Conservation (phyloP, 805 yeast species). For the Phaffomyces thermotolerans region DNA sequence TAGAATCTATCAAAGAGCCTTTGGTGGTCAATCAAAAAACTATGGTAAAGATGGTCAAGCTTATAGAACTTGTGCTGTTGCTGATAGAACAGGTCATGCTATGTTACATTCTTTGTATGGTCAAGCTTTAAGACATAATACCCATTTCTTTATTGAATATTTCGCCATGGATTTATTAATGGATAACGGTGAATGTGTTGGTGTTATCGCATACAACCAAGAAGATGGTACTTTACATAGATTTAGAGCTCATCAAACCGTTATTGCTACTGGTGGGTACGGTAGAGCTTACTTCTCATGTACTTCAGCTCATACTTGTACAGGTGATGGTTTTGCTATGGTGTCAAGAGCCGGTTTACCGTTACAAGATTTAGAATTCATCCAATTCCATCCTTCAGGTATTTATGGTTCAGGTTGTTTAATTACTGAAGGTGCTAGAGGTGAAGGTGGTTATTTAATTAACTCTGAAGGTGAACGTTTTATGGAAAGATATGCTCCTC, state of each 20-base stretch:
- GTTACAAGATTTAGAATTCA: slow-evolving; percentile 92
- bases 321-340: slow-evolving; percentile 99
- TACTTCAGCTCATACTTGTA: slow-evolving; percentile 99
- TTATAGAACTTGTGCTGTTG: slow-evolving; percentile 98
- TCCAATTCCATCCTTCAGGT: slow-evolving; percentile 99
- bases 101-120: slow-evolving; percentile 93
- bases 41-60: slow-evolving; percentile 99
- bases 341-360: slow-evolving; percentile 98
- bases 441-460: slow-evolving; percentile 97
- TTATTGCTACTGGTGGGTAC: slow-evolving; percentile 97
- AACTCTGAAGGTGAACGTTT: slow-evolving; percentile 98
- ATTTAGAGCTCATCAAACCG: slow-evolving; percentile 94
- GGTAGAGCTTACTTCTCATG: slow-evolving; percentile 98
- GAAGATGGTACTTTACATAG: slow-evolving; percentile 98
- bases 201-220: slow-evolving; percentile 95
- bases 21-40: slow-evolving; percentile 95
- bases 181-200: slow-evolving; percentile 94
- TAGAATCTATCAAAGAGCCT: slow-evolving; percentile 95
- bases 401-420: slow-evolving; percentile 98
- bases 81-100: slow-evolving; percentile 98
- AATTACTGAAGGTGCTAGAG: slow-evolving; percentile 99
- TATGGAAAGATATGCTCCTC: slow-evolving; percentile 99
- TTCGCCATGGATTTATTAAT: slow-evolving; percentile 91
- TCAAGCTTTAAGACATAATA: slow-evolving; percentile 92
- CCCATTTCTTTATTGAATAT: slow-evolving; percentile 96